These are phyloP conservation scores for Rhipidocladum racemiflorum DNA, from an alignment of 176 grass and related monocot species.

Conservation along the genomic window DNA sequence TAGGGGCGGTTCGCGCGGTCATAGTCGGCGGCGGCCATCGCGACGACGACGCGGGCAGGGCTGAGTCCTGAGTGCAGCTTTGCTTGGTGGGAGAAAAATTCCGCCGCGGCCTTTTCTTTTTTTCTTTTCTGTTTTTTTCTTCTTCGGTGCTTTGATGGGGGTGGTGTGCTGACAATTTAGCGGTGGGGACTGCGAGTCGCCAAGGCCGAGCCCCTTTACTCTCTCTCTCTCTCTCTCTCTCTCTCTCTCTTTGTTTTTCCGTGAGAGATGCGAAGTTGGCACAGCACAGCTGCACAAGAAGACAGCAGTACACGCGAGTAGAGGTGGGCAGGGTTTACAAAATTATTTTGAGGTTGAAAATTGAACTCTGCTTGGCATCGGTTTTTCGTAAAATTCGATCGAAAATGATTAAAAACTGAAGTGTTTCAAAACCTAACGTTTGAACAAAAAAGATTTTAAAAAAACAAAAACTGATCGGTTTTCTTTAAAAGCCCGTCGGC, in stretches of 20 bases:
- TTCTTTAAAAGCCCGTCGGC: too few relatives aligned
- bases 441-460: too few relatives aligned
- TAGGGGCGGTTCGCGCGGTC: conserved; percentile 53
- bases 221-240: too few relatives aligned
- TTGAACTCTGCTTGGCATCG: too few relatives aligned
- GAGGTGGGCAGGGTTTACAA: too few relatives aligned
- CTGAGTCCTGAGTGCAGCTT: background rate
- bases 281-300: background rate
- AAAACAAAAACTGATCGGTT: too few relatives aligned
- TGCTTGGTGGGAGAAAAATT: conserved; percentile 12
- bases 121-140: background rate
- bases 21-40: conserved; percentile 68
- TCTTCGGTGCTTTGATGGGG: background rate
- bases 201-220: too few relatives aligned
- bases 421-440: too few relatives aligned
- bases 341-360: too few relatives aligned
- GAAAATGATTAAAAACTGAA: too few relatives aligned
- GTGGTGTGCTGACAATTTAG: background rate
- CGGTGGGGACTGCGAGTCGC: background rate
- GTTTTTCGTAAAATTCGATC: too few relatives aligned
- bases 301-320: background rate
- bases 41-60: conserved; percentile 3
- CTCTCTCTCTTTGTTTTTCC: background rate
- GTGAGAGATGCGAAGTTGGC: background rate
- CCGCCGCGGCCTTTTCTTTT: conserved; percentile 27